Evolutionary conservation across 345 rosid species (phyloP), one percentile per base, ranked within the genome.

Genomic region (Rhodamnia argentea): DNA sequence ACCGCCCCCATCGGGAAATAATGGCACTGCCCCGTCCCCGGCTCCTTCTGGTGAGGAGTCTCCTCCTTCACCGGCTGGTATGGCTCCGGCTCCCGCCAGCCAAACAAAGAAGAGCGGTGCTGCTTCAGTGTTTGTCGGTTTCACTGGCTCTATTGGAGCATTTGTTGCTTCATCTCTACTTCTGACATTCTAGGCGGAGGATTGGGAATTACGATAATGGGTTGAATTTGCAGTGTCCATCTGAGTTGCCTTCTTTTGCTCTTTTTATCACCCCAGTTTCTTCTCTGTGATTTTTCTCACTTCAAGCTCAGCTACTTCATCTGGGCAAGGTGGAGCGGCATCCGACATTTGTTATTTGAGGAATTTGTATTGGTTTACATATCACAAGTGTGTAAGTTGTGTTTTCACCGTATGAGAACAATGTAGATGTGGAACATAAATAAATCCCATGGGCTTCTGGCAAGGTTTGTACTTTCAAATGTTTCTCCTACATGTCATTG

Each of bases 51-150:
- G 88, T 50, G 95, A 89, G 60, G 88, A 87, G 37, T 52, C 92
- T 54, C 93, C 94, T 57, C 85, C 94, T 76, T 94, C 99, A 0
- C 96, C 96, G 5, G 60, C 88, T 2, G 94, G 88, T 62, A 62
- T 87, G 5, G 86, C 93, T 83, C 93, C 95, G 37, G 87, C 96
- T 86, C 94, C 98, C 0, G 23, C 86, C 13, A 83, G 84, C 5
- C 84, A 82, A 54, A 51, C 86, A 22, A 54, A 83, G 1, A 20
- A 75, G 15, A 94, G 51, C 76, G 91, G 93, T 52, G 93, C 94
- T 64, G 87, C 93, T 59, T 87, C 91, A 6, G 75, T 86, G 27
- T 53, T 88, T 64, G 82, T 86, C 53, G 84, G 91, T 82, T 84
- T 89, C 57, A 6, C 54, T 14, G 88, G 88, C 88, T 88, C 87